Conservation (phyloP, 2,329 filamentous ascomycete genomes). For the Sarocladiaceae sp. region DNA sequence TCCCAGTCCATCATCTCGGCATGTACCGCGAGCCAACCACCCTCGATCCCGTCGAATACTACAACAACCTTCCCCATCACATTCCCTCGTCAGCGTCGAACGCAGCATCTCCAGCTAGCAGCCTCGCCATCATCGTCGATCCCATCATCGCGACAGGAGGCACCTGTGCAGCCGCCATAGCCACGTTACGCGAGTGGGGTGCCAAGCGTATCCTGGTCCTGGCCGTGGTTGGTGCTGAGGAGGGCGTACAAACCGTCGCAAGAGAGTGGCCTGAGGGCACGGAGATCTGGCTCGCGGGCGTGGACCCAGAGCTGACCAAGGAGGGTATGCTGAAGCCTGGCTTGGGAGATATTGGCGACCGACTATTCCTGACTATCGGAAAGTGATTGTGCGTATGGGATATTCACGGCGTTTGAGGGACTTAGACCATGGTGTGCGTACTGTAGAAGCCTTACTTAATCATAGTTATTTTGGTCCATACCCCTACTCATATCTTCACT, state of each 20-base stretch:
- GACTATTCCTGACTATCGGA: constrained; percentile 83
- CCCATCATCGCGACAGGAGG: constrained; percentile 92
- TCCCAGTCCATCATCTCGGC: constrained; percentile 88
- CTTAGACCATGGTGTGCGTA: neutral
- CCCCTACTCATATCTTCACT: constrained; percentile 10
- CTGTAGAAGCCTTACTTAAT: neutral
- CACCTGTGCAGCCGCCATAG: constrained; percentile 84
- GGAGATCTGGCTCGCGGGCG: constrained; percentile 76
- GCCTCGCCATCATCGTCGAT: constrained; percentile 79
- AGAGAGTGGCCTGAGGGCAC: constrained; percentile 73
- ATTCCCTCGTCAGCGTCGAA: constrained; percentile 27
- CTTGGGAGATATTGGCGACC: constrained; percentile 84
- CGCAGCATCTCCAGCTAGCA: constrained; percentile 31
- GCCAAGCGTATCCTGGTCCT: constrained; percentile 77
- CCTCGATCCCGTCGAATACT: constrained; percentile 90
- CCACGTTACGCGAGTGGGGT: constrained; percentile 86
- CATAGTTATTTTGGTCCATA: constrained; percentile 10
- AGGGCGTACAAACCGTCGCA: constrained; percentile 69
- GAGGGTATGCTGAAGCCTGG: constrained; percentile 89
- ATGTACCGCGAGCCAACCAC: constrained; percentile 88
- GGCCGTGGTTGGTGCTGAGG: constrained; percentile 66
- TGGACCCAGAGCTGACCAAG: constrained; percentile 71
- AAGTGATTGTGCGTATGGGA: constrained; percentile 38
- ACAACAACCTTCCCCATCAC: constrained; percentile 91
- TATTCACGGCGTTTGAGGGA: neutral